Evolutionary conservation across 2,329 filamentous ascomycete species (phyloP).

Genomic region (Tolypocladium paradoxum): DNA sequence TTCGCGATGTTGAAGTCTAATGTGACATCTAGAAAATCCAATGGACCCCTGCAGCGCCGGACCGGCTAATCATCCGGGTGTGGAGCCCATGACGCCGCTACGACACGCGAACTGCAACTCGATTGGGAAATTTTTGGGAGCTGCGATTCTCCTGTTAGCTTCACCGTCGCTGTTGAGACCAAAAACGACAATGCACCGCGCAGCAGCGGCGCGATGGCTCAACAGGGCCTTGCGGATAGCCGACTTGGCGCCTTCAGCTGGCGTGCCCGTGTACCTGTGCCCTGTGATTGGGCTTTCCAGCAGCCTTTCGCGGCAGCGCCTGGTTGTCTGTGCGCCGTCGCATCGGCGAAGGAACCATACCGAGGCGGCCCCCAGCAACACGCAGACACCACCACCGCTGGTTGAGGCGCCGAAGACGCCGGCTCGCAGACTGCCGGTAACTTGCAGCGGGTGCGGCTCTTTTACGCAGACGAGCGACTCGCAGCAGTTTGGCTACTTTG

Average conservation of each 20-base stretch:
- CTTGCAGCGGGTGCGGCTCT: constrained; percentile 56
- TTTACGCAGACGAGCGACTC: constrained; percentile 45
- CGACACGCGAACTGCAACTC: neutral
- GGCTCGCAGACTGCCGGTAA: constrained; percentile 34
- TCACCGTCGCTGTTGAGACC: neutral
- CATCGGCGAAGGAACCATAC: constrained; percentile 17
- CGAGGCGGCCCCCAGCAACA: constrained; percentile 7
- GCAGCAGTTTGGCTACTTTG: constrained; percentile 45
- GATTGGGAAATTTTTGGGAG: neutral
- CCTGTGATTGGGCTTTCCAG: constrained; percentile 25
- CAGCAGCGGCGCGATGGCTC: constrained; percentile 30
- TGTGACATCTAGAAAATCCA: constrained; percentile 14
- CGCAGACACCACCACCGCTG: neutral
- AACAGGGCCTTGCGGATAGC: constrained; percentile 30
- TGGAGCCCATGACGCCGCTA: neutral
- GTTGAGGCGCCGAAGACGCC: neutral
- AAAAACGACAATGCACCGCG: constrained; percentile 29
- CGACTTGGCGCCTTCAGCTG: constrained; percentile 22
- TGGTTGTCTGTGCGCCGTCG: constrained; percentile 3
- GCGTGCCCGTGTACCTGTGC: constrained; percentile 38
- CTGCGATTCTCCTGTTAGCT: neutral
- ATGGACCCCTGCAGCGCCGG: constrained; percentile 9
- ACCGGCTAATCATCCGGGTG: constrained; percentile 14
- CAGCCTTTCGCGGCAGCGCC: constrained; percentile 6
- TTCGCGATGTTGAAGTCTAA: constrained; percentile 1